phyloP scores from a whole-genome alignment of 257 asterid species.

The Jaltomata sinuosa region DNA sequence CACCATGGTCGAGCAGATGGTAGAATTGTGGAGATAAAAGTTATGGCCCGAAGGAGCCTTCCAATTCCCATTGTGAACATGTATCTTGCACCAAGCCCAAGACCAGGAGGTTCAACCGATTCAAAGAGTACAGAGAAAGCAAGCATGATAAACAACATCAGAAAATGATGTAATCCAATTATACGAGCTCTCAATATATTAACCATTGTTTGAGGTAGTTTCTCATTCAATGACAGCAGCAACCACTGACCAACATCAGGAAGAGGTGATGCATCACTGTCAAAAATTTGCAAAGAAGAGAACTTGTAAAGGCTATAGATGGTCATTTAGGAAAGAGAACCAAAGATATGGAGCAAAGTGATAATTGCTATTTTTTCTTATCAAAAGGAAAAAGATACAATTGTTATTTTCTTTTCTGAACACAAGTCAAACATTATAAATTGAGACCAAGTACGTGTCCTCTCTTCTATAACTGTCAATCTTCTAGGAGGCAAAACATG shows the following conservation, averaged over 20 bases:
- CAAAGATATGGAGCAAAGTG: background rate
- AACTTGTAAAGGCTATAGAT: background rate
- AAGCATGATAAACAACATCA: constrained; percentile 94
- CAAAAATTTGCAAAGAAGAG: background rate
- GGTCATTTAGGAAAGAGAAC: background rate
- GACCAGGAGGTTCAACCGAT: constrained; percentile 94
- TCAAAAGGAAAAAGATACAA: background rate
- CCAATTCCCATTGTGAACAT: constrained; percentile 98
- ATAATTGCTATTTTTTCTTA: background rate
- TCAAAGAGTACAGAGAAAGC: constrained; percentile 79
- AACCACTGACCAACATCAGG: constrained; percentile 98
- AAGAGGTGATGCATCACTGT: constrained; percentile 75
- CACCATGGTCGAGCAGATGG: constrained; percentile 99
- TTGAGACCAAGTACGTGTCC: background rate
- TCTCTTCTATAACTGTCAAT: background rate
- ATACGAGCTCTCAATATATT: constrained; percentile 75
- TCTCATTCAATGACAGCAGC: constrained; percentile 74
- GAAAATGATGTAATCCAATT: constrained; percentile 86
- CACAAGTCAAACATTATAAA: background rate
- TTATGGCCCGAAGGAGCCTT: constrained; percentile 76
- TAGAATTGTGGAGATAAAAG: constrained; percentile 81
- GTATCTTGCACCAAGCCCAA: constrained; percentile 87
- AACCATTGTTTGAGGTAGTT: constrained; percentile 54
- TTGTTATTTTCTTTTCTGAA: background rate
- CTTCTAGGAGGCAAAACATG: background rate